Evolutionary conservation across 192 early-diverging fungal species (phyloP).

Genomic region (Phycomyces nitens): DNA sequence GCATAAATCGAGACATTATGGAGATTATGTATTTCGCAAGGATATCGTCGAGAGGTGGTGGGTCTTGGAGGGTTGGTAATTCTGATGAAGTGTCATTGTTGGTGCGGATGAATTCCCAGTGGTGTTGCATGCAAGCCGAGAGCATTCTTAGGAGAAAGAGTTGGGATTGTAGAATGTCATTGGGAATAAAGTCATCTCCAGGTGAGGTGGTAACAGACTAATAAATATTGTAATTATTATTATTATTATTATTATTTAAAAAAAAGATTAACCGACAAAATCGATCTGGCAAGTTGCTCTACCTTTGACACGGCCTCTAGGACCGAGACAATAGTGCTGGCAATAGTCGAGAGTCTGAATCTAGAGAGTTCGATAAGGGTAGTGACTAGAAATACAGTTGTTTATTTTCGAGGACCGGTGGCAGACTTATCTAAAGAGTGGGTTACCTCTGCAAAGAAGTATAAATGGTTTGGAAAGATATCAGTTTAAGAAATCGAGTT

Average conservation of each 20-base stretch:
- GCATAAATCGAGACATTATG: constrained; percentile 61
- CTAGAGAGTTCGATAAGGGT: constrained; percentile 75
- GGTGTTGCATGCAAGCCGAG: constrained; percentile 79
- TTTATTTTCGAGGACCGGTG: not conserved
- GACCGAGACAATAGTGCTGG: constrained; percentile 61
- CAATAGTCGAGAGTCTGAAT: constrained; percentile 67
- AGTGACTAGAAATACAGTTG: constrained; percentile 40
- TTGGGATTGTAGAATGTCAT: constrained; percentile 80
- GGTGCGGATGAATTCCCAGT: constrained; percentile 74
- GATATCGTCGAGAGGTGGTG: constrained; percentile 71
- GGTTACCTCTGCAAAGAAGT: constrained; percentile 3
- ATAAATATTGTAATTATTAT: too few relatives aligned
- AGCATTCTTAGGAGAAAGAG: constrained; percentile 79
- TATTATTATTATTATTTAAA: too few relatives aligned
- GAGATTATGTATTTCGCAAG: constrained; percentile 65
- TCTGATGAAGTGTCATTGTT: constrained; percentile 28
- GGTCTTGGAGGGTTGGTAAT: constrained; percentile 48
- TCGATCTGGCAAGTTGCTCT: not conserved
- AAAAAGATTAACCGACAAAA: not conserved
- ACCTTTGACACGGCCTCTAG: constrained; percentile 75
- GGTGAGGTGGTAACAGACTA: constrained; percentile 33
- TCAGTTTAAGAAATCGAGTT: too few relatives aligned
- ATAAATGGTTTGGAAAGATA: not conserved
- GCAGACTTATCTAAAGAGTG: constrained; percentile 2
- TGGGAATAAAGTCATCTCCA: constrained; percentile 54